Conservation (phyloP, 2,329 filamentous ascomycete genomes). For the Zelopaecilomyces penicillatus region DNA sequence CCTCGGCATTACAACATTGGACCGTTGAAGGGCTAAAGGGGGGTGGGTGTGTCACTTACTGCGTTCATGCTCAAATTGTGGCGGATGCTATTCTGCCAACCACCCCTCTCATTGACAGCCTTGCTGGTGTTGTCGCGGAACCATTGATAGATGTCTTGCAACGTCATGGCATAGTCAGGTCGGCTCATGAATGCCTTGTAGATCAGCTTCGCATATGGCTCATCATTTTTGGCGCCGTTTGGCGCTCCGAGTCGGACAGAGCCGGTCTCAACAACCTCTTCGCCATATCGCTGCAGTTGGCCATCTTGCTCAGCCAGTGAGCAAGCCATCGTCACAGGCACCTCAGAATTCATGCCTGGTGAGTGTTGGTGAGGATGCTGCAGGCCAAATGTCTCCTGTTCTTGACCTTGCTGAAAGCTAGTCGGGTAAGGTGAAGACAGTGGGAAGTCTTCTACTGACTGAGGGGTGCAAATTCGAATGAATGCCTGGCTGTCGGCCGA, state of each 20-base stretch:
- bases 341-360: too few species aligned
- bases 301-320: constrained; percentile 3
- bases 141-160: constrained; percentile 88
- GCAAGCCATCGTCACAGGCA: constrained; percentile 7
- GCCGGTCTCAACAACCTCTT: constrained; percentile 6
- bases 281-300: not conserved
- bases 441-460: constrained; percentile 14
- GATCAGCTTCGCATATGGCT: constrained; percentile 77
- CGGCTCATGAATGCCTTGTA: constrained; percentile 64
- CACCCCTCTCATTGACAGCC: constrained; percentile 63
- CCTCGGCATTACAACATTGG: too few species aligned
- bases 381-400: constrained; percentile 14
- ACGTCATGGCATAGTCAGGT: constrained; percentile 59
- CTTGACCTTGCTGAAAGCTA: constrained; percentile 10
- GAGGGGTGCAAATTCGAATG: constrained; percentile 18
- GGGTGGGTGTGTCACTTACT: constrained; percentile 40
- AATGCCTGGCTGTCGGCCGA: constrained; percentile 9
- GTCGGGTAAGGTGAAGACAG: constrained; percentile 12
- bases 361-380: not conserved
- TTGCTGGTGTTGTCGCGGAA: constrained; percentile 76
- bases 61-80: constrained; percentile 95
- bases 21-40: too few species aligned
- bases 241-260: constrained; percentile 7
- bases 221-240: constrained; percentile 30
- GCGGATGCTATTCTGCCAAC: constrained; percentile 93